Base-by-base conservation (phyloP, 805 yeast species). In the Cyberlindnera veronae region DNA sequence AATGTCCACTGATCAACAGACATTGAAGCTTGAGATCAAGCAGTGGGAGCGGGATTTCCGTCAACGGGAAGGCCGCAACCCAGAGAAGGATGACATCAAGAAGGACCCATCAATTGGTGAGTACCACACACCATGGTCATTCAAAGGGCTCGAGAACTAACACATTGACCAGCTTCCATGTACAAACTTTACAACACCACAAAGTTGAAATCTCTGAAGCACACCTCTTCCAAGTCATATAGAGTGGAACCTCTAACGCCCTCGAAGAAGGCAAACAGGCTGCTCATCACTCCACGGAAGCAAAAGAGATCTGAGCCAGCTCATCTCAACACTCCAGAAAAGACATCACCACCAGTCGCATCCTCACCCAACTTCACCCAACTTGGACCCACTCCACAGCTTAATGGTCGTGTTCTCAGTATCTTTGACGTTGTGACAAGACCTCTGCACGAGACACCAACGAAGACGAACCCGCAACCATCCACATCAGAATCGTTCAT, bases 351-450 rank as follows among this genome's bases (percentile, higher is more conserved):
- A 9, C 29, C 42, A 4, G 24, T 23, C 2, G 34, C 46, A 7
- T 32, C 37, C 31, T 38, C 49, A 8, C 49, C 44, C 9, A 15
- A 34, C 4, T 37, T 44, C 7, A 36, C 53, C 0, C 84, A 78
- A 44, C 57, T 86, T 11, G 95, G 95, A 0, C 96, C 96, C 1
- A 87, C 96, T 0, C 96, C 96, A 0, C 95, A 87, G 51, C 71
- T 86, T 9, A 71, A 81, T 45, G 96, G 96, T 0, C 74, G 82
- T 39, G 84, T 85, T 0, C 58, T 84, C 24, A 79, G 93, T 14
- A 68, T 87, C 4, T 81, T 87, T 54, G 95, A 86, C 45, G 44
- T 42, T 5, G 29, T 50, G 10, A 46, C 47, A 8, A 48, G 51
- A 10, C 55, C 55, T 4, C n/a, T 32, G n/a, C 29, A 38, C 8